Evolutionary conservation across 176 grass and related monocot genomes (phyloP), one percentile per base, ranked within the genome.

Genomic region (Saccharum spontaneum): DNA sequence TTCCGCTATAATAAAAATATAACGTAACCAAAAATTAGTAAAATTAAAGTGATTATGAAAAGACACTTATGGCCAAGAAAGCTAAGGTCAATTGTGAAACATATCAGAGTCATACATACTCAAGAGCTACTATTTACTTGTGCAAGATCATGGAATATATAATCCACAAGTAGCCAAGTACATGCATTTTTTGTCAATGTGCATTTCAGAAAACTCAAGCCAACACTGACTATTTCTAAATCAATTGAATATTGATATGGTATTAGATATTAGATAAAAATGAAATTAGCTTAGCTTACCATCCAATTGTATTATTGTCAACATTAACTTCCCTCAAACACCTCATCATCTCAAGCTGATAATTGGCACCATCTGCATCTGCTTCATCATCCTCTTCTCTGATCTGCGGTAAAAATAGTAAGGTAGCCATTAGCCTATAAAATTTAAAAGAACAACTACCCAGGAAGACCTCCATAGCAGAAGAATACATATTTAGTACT

Each of bases 281-380:
- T 62, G 69, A 75, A 71, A 70, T 50, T 62, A 71, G 20, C 38
- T 75, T 52, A 88, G 68, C 87, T 67, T 95, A 98, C 97, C 97
- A 99, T 89, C 97, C 97, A 70, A 99, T 92, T 44, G 97, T 99
- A 69, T 99, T 99, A 79, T 99, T 99, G 67, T 99, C 97, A 28
- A 99, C 97, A 84, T 97, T 99, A 71, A 96, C 97, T 82, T 99
- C 97, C 67, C 94, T 92, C 86, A 99, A 86, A 87, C 97, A 99
- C 69, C 88, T 94, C 97, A 96, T 99, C 97, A 99, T 99, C 86
- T 99, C 94, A 76, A 99, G 91, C 91, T 97, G 97, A 77, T 99
- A 99, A 84, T 99, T 99, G 5, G 97, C 97, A 62, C 93, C 97
- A 92, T 99, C 97, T 87, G 94, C 83, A 82, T 99, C 97, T 61